Evolutionary conservation across 305 asterid genomes (phyloP).

Genomic region (Fraxinus angustifolia): DNA sequence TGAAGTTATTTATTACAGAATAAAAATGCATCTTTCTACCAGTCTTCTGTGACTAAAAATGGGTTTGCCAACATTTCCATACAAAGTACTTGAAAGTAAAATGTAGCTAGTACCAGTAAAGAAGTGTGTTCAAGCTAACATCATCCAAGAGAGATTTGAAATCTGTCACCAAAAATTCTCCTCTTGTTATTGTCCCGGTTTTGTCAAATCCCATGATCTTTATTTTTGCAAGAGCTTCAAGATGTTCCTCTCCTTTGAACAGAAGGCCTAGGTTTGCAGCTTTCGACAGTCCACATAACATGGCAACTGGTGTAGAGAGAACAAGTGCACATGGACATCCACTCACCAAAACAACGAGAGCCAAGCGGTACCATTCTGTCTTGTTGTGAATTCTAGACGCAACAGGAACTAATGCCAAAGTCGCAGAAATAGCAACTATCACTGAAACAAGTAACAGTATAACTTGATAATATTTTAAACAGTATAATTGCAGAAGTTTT

Average conservation of each 20-base stretch:
- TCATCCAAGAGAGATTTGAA: slow-evolving; percentile 50
- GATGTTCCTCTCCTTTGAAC: slow-evolving; percentile 75
- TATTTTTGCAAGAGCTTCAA: slow-evolving; percentile 62
- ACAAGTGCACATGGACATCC: slow-evolving; percentile 91
- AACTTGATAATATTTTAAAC: neutral
- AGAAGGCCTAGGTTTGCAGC: slow-evolving; percentile 85
- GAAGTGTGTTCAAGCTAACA: slow-evolving; percentile 35
- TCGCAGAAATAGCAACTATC: slow-evolving; percentile 40
- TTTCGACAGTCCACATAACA: slow-evolving; percentile 76
- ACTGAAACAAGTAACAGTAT: slow-evolving; percentile 18
- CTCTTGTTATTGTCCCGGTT: slow-evolving; percentile 83
- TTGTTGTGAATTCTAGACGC: slow-evolving; percentile 39
- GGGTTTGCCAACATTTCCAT: neutral
- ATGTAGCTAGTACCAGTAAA: slow-evolving; percentile 50
- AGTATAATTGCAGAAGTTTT: slow-evolving; percentile 33
- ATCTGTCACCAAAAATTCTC: slow-evolving; percentile 67
- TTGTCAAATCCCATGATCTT: slow-evolving; percentile 82
- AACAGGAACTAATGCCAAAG: slow-evolving; percentile 56
- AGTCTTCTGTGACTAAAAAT: neutral
- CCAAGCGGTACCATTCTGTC: slow-evolving; percentile 65
- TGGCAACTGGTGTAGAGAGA: slow-evolving; percentile 89
- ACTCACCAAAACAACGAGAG: slow-evolving; percentile 73
- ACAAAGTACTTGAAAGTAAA: neutral
- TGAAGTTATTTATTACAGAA: neutral
- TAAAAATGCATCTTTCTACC: neutral